Percentiles rank a stretch among this genome's conserved stretches.
These are phyloP conservation scores for Chaetomium cochliodes DNA, from an alignment of 495 filamentous ascomycete species.

Conservation along the genomic window DNA sequence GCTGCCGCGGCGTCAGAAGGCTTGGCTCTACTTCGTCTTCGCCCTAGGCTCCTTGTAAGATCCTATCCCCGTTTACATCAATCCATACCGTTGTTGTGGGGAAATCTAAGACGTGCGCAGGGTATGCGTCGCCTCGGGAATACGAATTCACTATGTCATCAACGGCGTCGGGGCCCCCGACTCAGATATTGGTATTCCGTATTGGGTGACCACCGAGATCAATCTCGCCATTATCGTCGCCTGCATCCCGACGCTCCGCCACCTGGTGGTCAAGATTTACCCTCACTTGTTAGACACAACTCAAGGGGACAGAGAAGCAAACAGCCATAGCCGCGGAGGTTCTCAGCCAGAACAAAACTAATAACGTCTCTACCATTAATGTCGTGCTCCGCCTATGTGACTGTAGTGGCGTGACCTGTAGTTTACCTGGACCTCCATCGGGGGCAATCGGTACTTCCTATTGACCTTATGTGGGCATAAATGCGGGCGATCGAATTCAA, in stretches of 20 bases:
- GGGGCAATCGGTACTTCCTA: too few relatives aligned
- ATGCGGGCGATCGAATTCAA: too few relatives aligned
- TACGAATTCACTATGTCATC: slow-evolving; percentile 5
- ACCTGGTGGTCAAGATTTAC: slow-evolving; percentile 23
- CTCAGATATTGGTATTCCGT: not conserved
- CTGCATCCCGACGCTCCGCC: slow-evolving; percentile 34
- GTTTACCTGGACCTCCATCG: too few relatives aligned
- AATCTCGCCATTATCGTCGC: slow-evolving; percentile 36
- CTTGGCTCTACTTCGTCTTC: slow-evolving; percentile 24
- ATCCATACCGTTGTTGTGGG: too few relatives aligned
- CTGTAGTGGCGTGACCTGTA: too few relatives aligned
- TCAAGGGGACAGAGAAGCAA: too few relatives aligned
- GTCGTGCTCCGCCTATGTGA: too few relatives aligned
- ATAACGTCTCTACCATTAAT: too few relatives aligned
- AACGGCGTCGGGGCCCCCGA: too few relatives aligned
- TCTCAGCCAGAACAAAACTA: too few relatives aligned
- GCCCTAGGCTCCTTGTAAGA: slow-evolving; percentile 29
- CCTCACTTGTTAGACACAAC: not conserved
- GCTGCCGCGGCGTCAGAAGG: slow-evolving; percentile 24
- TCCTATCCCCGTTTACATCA: not conserved
- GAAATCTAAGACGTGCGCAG: slow-evolving; percentile 5
- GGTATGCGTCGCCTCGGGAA: slow-evolving; percentile 33
- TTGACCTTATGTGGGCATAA: too few relatives aligned
- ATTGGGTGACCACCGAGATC: slow-evolving; percentile 36
- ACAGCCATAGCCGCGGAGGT: too few relatives aligned